A percentile compares a stretch with the other conserved stretches of the same genome.
phyloP scores from a whole-genome alignment of 495 filamentous ascomycete genomes.

The Penicillium robsamsonii region DNA sequence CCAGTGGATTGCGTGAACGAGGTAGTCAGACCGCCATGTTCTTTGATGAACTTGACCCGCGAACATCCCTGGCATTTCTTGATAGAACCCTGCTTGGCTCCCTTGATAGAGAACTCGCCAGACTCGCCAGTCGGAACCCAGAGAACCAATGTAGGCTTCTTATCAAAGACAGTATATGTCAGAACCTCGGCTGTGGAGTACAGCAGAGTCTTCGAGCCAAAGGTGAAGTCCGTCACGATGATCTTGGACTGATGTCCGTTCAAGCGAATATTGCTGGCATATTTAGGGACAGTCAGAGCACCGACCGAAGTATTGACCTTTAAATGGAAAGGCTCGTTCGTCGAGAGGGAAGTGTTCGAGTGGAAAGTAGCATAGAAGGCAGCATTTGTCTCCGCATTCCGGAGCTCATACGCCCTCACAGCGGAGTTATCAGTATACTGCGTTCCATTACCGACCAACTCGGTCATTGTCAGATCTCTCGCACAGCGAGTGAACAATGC shows the following conservation, averaged over 20 bases:
- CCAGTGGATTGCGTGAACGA: slow-evolving; percentile 46
- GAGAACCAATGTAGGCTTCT: slow-evolving; percentile 47
- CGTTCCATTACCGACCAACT: slow-evolving; percentile 57
- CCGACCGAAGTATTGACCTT: slow-evolving; percentile 55
- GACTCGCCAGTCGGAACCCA: slow-evolving; percentile 55
- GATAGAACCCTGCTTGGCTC: slow-evolving; percentile 38
- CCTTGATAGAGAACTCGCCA: slow-evolving; percentile 54
- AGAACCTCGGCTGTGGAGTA: slow-evolving; percentile 62
- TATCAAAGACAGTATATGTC: slow-evolving; percentile 50
- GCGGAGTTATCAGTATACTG: slow-evolving; percentile 50
- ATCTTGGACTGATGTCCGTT: slow-evolving; percentile 63
- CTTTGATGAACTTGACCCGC: slow-evolving; percentile 35
- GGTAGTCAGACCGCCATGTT: slow-evolving; percentile 35
- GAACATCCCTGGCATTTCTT: slow-evolving; percentile 33
- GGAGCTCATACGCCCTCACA: slow-evolving; percentile 49
- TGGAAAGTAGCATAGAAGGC: slow-evolving; percentile 59
- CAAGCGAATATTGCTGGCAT: slow-evolving; percentile 43
- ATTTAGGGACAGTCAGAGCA: slow-evolving; percentile 42
- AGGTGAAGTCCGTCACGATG: slow-evolving; percentile 55
- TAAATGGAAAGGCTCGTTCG: slow-evolving; percentile 50
- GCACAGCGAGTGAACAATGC: slow-evolving; percentile 55
- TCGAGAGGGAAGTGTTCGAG: slow-evolving; percentile 42
- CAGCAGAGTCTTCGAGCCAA: slow-evolving; percentile 49
- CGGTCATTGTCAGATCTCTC: slow-evolving; percentile 50
- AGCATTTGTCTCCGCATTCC: slow-evolving; percentile 54